These are phyloP conservation scores for Grosmannia huntii DNA, from an alignment of 2,329 filamentous ascomycete genomes.

Conservation along the genomic window DNA sequence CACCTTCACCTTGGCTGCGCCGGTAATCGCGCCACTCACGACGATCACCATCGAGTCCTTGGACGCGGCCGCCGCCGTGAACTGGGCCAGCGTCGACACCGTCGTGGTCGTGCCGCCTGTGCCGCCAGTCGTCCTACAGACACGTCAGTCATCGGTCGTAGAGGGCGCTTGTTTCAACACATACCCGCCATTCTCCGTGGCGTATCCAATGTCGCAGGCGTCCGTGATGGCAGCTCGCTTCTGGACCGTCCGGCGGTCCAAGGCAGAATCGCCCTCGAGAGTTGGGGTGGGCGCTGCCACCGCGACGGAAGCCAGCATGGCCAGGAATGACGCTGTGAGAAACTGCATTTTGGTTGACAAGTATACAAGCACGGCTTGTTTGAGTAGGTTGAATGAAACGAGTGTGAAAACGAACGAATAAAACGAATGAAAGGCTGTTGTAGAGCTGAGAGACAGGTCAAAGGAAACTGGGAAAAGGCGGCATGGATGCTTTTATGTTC, in stretches of 20 bases:
- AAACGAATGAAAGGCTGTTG: background rate
- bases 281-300: background rate
- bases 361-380: background rate
- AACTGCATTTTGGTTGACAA: background rate
- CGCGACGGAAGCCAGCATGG: background rate
- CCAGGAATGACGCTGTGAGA: background rate
- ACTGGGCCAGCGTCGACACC: constrained; percentile 35
- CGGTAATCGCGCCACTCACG: constrained; percentile 30
- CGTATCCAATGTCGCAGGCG: constrained; percentile 26
- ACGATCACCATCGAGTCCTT: constrained; percentile 31
- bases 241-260: background rate
- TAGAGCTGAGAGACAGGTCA: background rate
- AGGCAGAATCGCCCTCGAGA: too few species aligned
- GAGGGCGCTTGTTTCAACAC: background rate
- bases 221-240: constrained; percentile 7
- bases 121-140: constrained; percentile 35
- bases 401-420: background rate
- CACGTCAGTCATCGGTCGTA: background rate
- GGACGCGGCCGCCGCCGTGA: constrained; percentile 35
- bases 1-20: constrained; percentile 28
- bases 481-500: background rate
- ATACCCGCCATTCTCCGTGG: constrained; percentile 28
- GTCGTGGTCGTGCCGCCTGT: constrained; percentile 40
- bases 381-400: background rate
- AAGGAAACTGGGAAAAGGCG: too few species aligned